Percentiles rank a stretch among this genome's conserved stretches.
These are phyloP conservation scores for Aureobasidium uvarum DNA, from an alignment of 2,329 filamentous ascomycete species.

Conservation along the genomic window DNA sequence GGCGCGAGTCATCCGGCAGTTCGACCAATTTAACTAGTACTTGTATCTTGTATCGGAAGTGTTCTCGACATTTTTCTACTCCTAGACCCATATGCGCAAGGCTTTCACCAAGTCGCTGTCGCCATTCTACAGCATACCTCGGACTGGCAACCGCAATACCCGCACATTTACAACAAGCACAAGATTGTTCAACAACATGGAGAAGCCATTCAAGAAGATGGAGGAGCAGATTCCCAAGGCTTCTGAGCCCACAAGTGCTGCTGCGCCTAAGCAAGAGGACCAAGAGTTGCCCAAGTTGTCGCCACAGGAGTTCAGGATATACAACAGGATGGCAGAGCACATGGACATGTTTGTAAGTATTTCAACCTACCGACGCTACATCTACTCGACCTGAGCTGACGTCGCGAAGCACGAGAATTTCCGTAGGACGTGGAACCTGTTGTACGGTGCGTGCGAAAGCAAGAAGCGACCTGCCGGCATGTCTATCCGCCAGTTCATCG, in stretches of 20 bases:
- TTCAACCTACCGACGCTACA: neutral
- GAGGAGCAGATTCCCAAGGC: constrained; percentile 32
- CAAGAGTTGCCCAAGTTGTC: constrained; percentile 61
- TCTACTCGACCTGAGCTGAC: neutral
- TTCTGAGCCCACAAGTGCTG: constrained; percentile 29
- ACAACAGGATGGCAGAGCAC: constrained; percentile 69
- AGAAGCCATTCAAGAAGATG: constrained; percentile 34
- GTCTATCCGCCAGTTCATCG: constrained; percentile 67
- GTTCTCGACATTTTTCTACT: neutral
- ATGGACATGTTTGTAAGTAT: constrained; percentile 69
- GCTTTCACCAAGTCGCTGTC: constrained; percentile 17
- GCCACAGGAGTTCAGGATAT: constrained; percentile 63
- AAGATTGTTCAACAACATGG: constrained; percentile 28
- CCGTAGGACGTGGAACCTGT: constrained; percentile 67
- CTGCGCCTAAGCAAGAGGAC: constrained; percentile 33
- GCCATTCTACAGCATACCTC: neutral
- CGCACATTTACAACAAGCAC: neutral
- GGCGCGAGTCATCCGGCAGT: neutral
- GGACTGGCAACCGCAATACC: neutral
- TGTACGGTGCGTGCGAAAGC: constrained; percentile 64
- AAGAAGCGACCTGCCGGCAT: constrained; percentile 61
- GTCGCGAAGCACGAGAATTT: constrained; percentile 61
- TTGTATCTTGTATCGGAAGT: neutral
- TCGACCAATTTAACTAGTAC: neutral
- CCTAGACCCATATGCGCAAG: constrained; percentile 6